Percentiles rank a stretch among this genome's conserved stretches.
Conservation (phyloP, 805 yeast species). For the Saturnispora hagleri region DNA sequence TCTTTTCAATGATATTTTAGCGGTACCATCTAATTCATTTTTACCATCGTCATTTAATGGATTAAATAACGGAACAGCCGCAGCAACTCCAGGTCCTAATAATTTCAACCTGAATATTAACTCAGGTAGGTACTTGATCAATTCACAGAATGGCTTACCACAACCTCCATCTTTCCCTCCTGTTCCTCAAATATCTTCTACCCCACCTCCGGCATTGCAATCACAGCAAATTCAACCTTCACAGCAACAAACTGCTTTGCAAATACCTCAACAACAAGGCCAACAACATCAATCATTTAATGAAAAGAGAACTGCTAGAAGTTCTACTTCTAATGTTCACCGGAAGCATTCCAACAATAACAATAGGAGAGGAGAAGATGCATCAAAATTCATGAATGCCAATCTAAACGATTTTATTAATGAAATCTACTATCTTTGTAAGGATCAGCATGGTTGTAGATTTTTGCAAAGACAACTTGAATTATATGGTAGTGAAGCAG, state of each 20-base stretch:
- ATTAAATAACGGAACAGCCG: not conserved
- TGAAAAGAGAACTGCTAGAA: conserved; percentile 8
- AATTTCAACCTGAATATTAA: conserved; percentile 3
- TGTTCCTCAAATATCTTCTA: not conserved
- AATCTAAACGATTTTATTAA: conserved; percentile 60
- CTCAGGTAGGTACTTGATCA: not conserved
- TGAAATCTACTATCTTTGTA: conserved; percentile 71
- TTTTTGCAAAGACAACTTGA: conserved; percentile 84
- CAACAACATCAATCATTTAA: conserved; percentile 6
- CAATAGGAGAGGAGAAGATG: conserved; percentile 49
- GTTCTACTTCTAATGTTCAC: conserved; percentile 27
- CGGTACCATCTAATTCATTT: conserved; percentile 2
- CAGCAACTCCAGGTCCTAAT: not conserved
- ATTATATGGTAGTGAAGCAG: conserved; percentile 47
- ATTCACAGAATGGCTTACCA: not conserved
- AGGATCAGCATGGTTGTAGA: conserved; percentile 95
- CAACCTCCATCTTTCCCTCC: not conserved
- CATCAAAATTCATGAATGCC: conserved; percentile 60
- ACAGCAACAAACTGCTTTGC: conserved; percentile 2
- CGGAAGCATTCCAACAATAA: conserved; percentile 26
- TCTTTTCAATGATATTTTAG: conserved; percentile 5
- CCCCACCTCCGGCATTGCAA: not conserved
- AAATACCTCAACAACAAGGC: conserved; percentile 1
- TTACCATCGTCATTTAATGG: conserved; percentile 6
- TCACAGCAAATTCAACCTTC: not conserved